Evolutionary conservation across 352 stramenopile species (phyloP), one percentile per base, ranked within the genome.

Genomic region (Pythium phragmitis): DNA sequence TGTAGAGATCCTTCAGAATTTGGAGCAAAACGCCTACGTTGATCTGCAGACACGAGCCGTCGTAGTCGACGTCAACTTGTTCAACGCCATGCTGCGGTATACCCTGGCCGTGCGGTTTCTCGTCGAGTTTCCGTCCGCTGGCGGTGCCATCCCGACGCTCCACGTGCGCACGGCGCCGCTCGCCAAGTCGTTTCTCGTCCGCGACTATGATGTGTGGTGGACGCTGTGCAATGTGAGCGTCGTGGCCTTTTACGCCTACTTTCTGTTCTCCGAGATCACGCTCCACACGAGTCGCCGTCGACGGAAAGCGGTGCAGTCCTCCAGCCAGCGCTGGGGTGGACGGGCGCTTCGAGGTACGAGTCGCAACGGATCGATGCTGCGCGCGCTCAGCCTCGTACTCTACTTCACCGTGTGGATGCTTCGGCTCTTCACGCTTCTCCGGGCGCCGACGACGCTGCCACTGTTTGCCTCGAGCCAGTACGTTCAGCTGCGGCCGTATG

Each of bases 371-470:
- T 67, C 74, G 12, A 34, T 54, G 12, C 59, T 71, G 13, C 65
- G 73, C 12, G 36, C 78, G 28, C 43, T 77, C 28, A 79, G 71
- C 5, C 57, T 83, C 30, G 36, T 73, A 0, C 52, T 76, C 33
- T 87, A 82, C 57, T 57, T 73, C 16, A 46, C 70, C 42, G 71
- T 75, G 57, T 87, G 78, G 78, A 45, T 83, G 5, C n/a, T 83
- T 26, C 69, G 76, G 3, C 52, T 80, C 26, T 57, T 77, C 28
- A 69, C 74, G 43, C 50, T 75, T 33, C 52, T 85, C 5, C 74
- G 77, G 37, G 67, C 80, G n/a, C 78, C 78, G 13, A 48, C 34
- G 0, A 39, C 54, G 11, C 60, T 85, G 8, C 72, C 71, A 5
- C 47, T 87, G n/a, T 64, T 66, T 13, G 36, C 34, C 6, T 65